These are phyloP conservation scores for Euphrasia confusa DNA, from an alignment of 257 asterid species.

Conservation along the genomic window DNA sequence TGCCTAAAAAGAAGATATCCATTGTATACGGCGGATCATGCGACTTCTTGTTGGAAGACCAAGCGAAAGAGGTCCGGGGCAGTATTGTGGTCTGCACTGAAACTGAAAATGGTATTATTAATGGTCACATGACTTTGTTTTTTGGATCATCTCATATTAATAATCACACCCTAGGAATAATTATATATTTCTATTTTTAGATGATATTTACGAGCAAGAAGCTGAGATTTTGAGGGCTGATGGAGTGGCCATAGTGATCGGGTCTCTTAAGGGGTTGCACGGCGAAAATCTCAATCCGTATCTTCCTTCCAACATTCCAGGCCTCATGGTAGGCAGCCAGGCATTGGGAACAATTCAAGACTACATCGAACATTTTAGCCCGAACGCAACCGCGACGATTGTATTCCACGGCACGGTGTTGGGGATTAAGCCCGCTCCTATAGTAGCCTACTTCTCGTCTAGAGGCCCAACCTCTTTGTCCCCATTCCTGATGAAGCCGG, in stretches of 20 bases:
- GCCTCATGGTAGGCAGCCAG: conserved; percentile 49
- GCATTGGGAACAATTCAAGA: conserved; percentile 29
- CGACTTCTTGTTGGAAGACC: conserved; percentile 49
- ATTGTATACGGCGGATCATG: conserved; percentile 44
- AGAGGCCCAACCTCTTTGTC: conserved; percentile 66
- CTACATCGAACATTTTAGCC: conserved; percentile 38
- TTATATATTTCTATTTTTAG: too few species aligned
- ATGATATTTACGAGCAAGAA: conserved; percentile 32
- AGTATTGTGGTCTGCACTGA: conserved; percentile 52
- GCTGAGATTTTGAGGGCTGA: conserved; percentile 54
- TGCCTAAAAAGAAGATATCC: conserved; percentile 31
- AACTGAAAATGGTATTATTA: too few species aligned
- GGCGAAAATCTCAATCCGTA: conserved; percentile 72
- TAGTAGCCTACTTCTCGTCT: conserved; percentile 78
- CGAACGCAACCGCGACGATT: conserved; percentile 55
- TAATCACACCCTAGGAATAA: too few species aligned
- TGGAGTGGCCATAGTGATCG: conserved; percentile 63
- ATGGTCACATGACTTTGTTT: too few species aligned
- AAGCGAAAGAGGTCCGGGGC: conserved; percentile 36
- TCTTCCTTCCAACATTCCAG: conserved; percentile 58
- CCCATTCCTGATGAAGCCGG: conserved; percentile 53
- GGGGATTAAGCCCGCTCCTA: conserved; percentile 74
- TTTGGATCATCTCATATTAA: too few species aligned
- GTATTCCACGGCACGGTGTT: conserved; percentile 55
- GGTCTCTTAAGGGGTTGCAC: conserved; percentile 43